Conservation (phyloP, 2,329 filamentous ascomycete species). For the Colletotrichum costaricense region DNA sequence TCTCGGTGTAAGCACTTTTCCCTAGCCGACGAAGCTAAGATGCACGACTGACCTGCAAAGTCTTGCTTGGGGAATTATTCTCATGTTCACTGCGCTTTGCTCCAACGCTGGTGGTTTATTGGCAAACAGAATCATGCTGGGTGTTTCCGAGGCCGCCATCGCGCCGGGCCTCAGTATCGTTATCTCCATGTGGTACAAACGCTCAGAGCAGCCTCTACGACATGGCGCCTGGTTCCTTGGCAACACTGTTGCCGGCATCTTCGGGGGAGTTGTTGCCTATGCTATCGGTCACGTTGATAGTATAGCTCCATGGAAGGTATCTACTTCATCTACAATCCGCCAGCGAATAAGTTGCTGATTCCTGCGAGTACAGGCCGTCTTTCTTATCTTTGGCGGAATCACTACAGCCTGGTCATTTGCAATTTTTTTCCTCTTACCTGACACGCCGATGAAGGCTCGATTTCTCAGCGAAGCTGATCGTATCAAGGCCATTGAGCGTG, state of each 20-base stretch:
- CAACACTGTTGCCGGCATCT: slow-evolving; percentile 44
- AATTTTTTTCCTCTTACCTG: slow-evolving; percentile 66
- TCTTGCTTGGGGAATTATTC: slow-evolving; percentile 38
- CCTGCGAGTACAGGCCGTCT: slow-evolving; percentile 62
- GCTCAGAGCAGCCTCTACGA: slow-evolving; percentile 45
- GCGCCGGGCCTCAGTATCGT: slow-evolving; percentile 45
- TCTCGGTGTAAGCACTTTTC: slow-evolving; percentile 14
- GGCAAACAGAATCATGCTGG: slow-evolving; percentile 47
- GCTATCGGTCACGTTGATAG: slow-evolving; percentile 44
- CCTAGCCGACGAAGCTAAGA: background rate
- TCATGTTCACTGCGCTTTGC: slow-evolving; percentile 41
- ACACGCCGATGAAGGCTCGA: slow-evolving; percentile 66
- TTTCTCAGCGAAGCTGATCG: slow-evolving; percentile 72
- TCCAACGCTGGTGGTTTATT: slow-evolving; percentile 42
- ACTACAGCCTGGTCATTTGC: slow-evolving; percentile 69
- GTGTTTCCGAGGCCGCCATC: slow-evolving; percentile 45
- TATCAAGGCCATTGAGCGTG: slow-evolving; percentile 74
- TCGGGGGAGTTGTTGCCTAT: slow-evolving; percentile 44
- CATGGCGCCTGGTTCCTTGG: slow-evolving; percentile 48
- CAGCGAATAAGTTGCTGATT: slow-evolving; percentile 20
- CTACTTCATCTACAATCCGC: background rate
- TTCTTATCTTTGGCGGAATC: slow-evolving; percentile 71
- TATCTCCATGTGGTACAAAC: slow-evolving; percentile 49
- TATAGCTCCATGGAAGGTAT: slow-evolving; percentile 13
- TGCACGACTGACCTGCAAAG: background rate